A percentile compares a stretch with the other conserved stretches of the same genome.
Evolutionary conservation across 177 flowering plant genomes (phyloP).

Genomic region (Vitis hybrid): DNA sequence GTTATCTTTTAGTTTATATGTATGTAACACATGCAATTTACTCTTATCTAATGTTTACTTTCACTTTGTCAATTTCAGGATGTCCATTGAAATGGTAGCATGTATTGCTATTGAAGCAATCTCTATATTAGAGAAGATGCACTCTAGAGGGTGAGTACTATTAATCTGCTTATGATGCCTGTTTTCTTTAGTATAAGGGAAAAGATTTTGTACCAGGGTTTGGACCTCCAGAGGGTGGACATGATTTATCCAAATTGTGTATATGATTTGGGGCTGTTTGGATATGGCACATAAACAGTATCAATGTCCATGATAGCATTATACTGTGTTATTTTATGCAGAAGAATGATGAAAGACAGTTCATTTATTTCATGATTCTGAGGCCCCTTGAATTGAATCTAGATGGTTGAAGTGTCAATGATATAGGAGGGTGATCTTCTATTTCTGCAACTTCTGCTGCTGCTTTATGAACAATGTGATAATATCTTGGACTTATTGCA

Average conservation of each 20-base stretch:
- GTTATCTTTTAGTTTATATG: not conserved
- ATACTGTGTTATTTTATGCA: too few species aligned
- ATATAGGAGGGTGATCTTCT: too few species aligned
- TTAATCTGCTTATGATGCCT: not conserved
- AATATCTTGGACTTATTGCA: too few species aligned
- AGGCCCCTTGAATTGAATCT: not conserved
- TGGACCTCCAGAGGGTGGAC: too few species aligned
- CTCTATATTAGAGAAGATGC: slow-evolving; percentile 92
- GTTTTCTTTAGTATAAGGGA: not conserved
- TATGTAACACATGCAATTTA: not conserved
- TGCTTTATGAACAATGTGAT: too few species aligned
- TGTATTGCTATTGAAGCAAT: slow-evolving; percentile 94
- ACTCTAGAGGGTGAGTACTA: slow-evolving; percentile 71
- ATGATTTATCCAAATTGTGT: not conserved
- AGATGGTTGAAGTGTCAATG: not conserved
- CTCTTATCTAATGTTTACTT: not conserved
- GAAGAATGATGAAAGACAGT: too few species aligned
- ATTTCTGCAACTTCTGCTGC: too few species aligned
- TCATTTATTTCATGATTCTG: not conserved
- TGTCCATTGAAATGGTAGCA: slow-evolving; percentile 94
- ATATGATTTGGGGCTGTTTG: too few species aligned
- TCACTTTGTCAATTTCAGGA: slow-evolving; percentile 41
- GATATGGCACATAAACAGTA: too few species aligned
- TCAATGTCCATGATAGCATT: too few species aligned
- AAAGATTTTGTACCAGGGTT: not conserved